Conservation (phyloP, 1,284 basidiomycete species). For the Cystobasidium pallidum region DNA sequence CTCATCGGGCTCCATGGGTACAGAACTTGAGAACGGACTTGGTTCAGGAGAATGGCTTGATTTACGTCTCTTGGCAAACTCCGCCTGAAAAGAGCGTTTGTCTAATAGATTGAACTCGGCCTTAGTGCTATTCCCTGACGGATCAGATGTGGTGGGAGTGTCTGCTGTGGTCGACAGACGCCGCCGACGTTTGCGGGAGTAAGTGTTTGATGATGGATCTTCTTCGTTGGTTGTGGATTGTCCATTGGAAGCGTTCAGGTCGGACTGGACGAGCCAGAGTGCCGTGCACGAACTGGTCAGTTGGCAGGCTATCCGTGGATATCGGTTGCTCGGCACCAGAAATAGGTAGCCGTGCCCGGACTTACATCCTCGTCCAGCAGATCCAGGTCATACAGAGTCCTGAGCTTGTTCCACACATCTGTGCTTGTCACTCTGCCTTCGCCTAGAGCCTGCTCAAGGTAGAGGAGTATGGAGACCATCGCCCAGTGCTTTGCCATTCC, state of each 20-base stretch:
- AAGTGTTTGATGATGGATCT: conserved; percentile 3
- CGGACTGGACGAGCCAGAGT: background rate
- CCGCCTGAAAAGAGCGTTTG: conserved; percentile 8
- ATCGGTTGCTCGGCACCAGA: no score
- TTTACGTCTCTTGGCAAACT: conserved; percentile 28
- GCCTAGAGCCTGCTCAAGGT: conserved; percentile 29
- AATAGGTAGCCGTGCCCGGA: background rate
- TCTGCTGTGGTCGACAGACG: conserved; percentile 17
- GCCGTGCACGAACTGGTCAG: background rate
- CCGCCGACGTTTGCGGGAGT: conserved; percentile 13
- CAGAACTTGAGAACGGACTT: background rate
- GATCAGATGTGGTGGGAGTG: conserved; percentile 6
- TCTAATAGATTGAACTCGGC: conserved; percentile 27
- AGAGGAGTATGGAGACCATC: conserved; percentile 36
- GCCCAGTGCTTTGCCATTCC: conserved; percentile 41
- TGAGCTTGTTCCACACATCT: conserved; percentile 38
- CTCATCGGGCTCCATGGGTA: background rate
- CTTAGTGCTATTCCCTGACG: conserved; percentile 9
- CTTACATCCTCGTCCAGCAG: conserved; percentile 43
- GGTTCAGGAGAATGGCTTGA: conserved; percentile 30
- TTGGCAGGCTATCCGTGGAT: background rate
- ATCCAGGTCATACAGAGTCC: conserved; percentile 36
- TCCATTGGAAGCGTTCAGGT: conserved; percentile 6
- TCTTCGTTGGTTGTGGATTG: background rate
- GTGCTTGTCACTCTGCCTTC: conserved; percentile 31